Conservation (phyloP, 495 filamentous ascomycete species). For the Xylona heveae region DNA sequence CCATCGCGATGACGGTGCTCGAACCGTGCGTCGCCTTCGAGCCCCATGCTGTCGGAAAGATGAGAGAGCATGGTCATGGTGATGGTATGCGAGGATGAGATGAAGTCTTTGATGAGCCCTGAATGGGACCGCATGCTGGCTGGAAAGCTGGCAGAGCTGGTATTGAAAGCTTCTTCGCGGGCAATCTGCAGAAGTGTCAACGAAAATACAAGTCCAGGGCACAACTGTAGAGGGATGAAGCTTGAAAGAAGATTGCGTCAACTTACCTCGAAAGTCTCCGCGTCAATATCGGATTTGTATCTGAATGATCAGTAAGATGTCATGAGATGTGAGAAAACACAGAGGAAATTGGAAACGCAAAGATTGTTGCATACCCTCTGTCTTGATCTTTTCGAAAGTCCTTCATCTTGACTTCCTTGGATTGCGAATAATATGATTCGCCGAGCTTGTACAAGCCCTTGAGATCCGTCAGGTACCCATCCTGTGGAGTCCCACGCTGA, state of each 20-base stretch:
- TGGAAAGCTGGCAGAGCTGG: not conserved
- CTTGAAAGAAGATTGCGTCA: not conserved
- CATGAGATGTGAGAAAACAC: no score
- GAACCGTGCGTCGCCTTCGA: conserved; percentile 5
- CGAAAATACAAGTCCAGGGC: no score
- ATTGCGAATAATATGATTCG: conserved; percentile 1
- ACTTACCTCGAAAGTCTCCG: conserved; percentile 3
- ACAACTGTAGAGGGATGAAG: no score
- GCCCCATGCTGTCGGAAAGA: not conserved
- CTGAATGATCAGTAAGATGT: no score
- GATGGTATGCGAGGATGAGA: not conserved
- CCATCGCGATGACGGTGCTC: conserved; percentile 13
- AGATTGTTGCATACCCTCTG: conserved; percentile 1
- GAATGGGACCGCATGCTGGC: not conserved
- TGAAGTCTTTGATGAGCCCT: conserved; percentile 1
- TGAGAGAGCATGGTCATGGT: conserved; percentile 1
- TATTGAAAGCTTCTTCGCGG: not conserved
- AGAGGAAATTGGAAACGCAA: no score
- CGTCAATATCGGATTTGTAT: conserved; percentile 1
- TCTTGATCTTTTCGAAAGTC: not conserved
- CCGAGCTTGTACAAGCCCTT: not conserved
- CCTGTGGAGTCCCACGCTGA: not conserved
- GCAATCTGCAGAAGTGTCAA: conserved; percentile 1
- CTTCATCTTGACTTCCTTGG: conserved; percentile 1
- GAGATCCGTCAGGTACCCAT: not conserved